Evolutionary conservation across 352 stramenopile species (phyloP).

Genomic region (Globisporangium parvum): DNA sequence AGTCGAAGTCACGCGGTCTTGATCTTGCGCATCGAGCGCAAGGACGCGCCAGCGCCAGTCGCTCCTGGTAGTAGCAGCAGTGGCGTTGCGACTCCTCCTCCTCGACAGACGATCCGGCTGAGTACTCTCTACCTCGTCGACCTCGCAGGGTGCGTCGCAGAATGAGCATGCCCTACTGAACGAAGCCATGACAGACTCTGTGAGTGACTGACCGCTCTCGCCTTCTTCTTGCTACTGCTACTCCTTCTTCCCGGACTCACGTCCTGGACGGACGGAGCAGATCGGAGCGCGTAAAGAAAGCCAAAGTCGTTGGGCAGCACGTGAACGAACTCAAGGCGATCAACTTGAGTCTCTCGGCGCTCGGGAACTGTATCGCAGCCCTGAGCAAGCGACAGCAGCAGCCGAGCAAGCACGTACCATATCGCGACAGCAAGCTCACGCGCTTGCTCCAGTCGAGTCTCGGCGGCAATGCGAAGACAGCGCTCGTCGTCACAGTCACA

Average conservation of each 20-base stretch:
- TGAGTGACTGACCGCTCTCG: neutral
- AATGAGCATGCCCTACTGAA: neutral
- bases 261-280: neutral
- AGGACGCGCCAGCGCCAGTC: constrained; percentile 21
- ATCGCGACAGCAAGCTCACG: constrained; percentile 71
- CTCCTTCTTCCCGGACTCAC: neutral
- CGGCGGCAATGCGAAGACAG: constrained; percentile 67
- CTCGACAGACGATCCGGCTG: constrained; percentile 37
- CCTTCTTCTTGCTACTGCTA: neutral
- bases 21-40: constrained; percentile 77
- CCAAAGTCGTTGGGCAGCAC: constrained; percentile 43
- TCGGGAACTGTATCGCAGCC: constrained; percentile 71
- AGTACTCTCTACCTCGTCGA: constrained; percentile 66
- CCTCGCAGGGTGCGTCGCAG: constrained; percentile 27
- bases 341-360: constrained; percentile 65
- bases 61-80: neutral
- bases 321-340: constrained; percentile 66
- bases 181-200: neutral
- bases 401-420: constrained; percentile 41
- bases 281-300: constrained; percentile 73
- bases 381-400: constrained; percentile 41
- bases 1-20: constrained; percentile 86
- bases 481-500: constrained; percentile 57
- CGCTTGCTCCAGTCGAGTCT: constrained; percentile 62
- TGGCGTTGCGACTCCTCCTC: constrained; percentile 3